Evolutionary conservation across 2,329 filamentous ascomycete genomes (phyloP), one percentile per base, ranked within the genome.

Genomic region (Penicillium nordicum): DNA sequence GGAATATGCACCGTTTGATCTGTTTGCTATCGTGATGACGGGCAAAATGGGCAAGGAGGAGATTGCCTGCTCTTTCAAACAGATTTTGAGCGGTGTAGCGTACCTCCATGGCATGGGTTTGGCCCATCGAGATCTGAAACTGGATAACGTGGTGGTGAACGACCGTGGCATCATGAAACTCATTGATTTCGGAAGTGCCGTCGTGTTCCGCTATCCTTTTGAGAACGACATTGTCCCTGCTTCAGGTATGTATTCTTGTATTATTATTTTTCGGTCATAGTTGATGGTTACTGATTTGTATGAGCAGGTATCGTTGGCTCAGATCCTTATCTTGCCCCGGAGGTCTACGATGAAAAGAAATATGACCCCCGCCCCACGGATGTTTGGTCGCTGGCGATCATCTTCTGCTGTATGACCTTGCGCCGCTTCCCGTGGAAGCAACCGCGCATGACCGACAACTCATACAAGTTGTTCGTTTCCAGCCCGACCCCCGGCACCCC

Each of bases 1-100:
- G 94, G 94, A 99, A 71, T 99, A 96, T 69, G 94, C 92, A 11
- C 94, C 94, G 0, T 99, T 82, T 69, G 94, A 99, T 72, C 82
- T 99, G 30, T 99, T 99, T 72, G 94, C 94, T 12, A 96, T 95
- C 62, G 94, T 99, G 63, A 99, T 99, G 94, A 97, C 94, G 0
- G 94, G 94, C 36, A 96, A 92, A 76, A 99, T 99, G 94, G 85
- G 85, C 40, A 86, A 91, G 57, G 89, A 96, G 65, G 94, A 99
- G 73, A 84, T 97, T 58, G 87, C 87, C 4, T 99, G 94, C 74
- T 88, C 88, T 58, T 97, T 96, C 67, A 79, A 97, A 63, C 94
- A 99, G 73, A 97, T 99, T 60, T 78, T 99, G 55, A 96, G 89
- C 69, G 94, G 94, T 50, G 92, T 97, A 36, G 90, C 90, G 11